Evolutionary conservation across 2,329 filamentous ascomycete species (phyloP).

Genomic region (Claviceps arundinis): DNA sequence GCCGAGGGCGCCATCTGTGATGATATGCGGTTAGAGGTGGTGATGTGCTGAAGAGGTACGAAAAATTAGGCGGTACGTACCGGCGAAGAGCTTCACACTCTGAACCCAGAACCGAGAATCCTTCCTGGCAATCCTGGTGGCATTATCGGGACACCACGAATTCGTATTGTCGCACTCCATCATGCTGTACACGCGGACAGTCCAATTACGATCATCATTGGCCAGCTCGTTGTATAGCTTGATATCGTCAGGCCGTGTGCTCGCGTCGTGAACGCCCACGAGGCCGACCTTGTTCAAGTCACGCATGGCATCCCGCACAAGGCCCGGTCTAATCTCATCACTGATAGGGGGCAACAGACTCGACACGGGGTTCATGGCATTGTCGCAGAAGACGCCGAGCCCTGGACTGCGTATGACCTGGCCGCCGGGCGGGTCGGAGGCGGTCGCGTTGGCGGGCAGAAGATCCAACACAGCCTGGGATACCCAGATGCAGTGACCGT

Average conservation of each 20-base stretch:
- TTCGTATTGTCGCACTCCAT: slow-evolving; percentile 51
- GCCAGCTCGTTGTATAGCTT: slow-evolving; percentile 40
- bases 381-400: slow-evolving; percentile 59
- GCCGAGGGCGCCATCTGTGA: slow-evolving; percentile 52
- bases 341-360: slow-evolving; percentile 43
- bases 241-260: slow-evolving; percentile 41
- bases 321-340: slow-evolving; percentile 36
- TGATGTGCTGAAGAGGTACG: not conserved
- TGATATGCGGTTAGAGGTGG: not conserved
- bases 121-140: slow-evolving; percentile 27
- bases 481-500: slow-evolving; percentile 59
- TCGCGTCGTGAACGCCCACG: slow-evolving; percentile 57
- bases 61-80: slow-evolving; percentile 21
- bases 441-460: slow-evolving; percentile 37
- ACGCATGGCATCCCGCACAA: slow-evolving; percentile 46
- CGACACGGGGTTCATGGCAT: slow-evolving; percentile 52
- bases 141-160: slow-evolving; percentile 41
- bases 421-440: slow-evolving; percentile 42
- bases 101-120: slow-evolving; percentile 41
- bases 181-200: slow-evolving; percentile 55
- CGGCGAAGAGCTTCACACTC: slow-evolving; percentile 58
- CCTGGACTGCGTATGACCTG: slow-evolving; percentile 49
- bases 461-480: slow-evolving; percentile 49
- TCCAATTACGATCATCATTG: slow-evolving; percentile 34
- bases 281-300: slow-evolving; percentile 51